Evolutionary conservation across 83 land plant species (phyloP), one percentile per base, ranked within the genome.

Genomic region (Diphasiastrum complanatum): DNA sequence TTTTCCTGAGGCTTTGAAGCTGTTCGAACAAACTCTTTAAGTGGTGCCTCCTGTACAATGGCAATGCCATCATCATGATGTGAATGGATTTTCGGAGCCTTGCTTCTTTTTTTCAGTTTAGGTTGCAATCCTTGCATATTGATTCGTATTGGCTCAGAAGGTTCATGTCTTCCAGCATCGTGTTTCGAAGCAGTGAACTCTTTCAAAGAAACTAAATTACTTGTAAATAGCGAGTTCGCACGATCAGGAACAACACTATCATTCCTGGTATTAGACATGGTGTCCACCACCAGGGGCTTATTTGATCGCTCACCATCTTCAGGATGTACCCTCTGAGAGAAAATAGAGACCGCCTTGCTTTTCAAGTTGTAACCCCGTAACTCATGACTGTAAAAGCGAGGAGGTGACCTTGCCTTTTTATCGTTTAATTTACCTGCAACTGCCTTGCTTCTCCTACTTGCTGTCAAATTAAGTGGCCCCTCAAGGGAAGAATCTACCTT

Each of bases 1-100:
- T 76, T 81, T 43, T 75, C 85, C 31, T 75, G 80, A 63, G 83
- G 82, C 74, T 77, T 81, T 23, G 83, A 57, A 14, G n/a, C 45
- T 14, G 73, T n/a, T 47, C 40, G 28, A 46, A 66, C 24, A 45
- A 74, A 47, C 29, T 71, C 78, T 41, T 41, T 41, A 18, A 18
- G 45, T 41, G 12, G 45, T 41, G 12, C 45, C 0, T 1, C 45
- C 45, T 41, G 45, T 18, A 14, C 18, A 14, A 18, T 14, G n/a
- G n/a, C 0, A 14, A 14, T 41, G n/a, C 45, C 45, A 41, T 18
- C 45, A n/a, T n/a, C n/a, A n/a, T n/a, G n/a, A n/a, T n/a, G n/a
- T n/a, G n/a, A n/a, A n/a, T n/a, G n/a, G n/a, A n/a, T n/a, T n/a
- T n/a, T n/a, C n/a, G n/a, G n/a, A n/a, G n/a, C n/a, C n/a, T n/a